phyloP scores from a whole-genome alignment of 2,329 filamentous ascomycete genomes.

The Amesomyces nigricolor region DNA sequence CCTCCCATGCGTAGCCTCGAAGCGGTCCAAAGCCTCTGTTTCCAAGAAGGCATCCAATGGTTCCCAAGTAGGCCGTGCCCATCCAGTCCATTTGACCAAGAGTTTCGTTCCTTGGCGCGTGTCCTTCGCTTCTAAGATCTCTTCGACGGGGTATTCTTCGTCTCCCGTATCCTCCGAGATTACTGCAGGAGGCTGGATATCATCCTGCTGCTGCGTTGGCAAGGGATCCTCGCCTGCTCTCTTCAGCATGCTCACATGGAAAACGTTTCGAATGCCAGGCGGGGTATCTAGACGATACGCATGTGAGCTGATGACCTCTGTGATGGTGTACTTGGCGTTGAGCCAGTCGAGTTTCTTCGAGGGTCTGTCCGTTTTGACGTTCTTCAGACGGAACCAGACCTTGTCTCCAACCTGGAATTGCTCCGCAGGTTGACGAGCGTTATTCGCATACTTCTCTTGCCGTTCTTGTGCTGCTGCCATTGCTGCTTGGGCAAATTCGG shows the following conservation, averaged over 20 bases:
- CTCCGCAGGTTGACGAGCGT: too few relatives aligned
- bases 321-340: slow-evolving; percentile 2
- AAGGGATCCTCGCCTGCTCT: slow-evolving; percentile 1
- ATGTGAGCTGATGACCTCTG: neutral
- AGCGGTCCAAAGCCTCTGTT: neutral
- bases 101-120: neutral
- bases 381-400: neutral
- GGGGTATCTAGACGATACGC: slow-evolving; percentile 1
- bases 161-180: neutral
- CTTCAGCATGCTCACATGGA: neutral
- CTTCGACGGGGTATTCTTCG: neutral
- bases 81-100: neutral
- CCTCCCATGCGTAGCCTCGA: neutral
- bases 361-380: slow-evolving; percentile 1
- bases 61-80: neutral
- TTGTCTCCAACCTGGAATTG: too few relatives aligned
- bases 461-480: neutral
- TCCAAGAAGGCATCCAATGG: neutral
- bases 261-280: neutral
- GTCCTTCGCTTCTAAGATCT: neutral
- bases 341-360: slow-evolving; percentile 9
- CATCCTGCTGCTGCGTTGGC: neutral
- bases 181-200: neutral
- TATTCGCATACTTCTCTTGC: neutral
- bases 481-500: neutral